Evolutionary conservation across 345 rosid genomes (phyloP).

Genomic region (Bruguiera gymnorhiza): DNA sequence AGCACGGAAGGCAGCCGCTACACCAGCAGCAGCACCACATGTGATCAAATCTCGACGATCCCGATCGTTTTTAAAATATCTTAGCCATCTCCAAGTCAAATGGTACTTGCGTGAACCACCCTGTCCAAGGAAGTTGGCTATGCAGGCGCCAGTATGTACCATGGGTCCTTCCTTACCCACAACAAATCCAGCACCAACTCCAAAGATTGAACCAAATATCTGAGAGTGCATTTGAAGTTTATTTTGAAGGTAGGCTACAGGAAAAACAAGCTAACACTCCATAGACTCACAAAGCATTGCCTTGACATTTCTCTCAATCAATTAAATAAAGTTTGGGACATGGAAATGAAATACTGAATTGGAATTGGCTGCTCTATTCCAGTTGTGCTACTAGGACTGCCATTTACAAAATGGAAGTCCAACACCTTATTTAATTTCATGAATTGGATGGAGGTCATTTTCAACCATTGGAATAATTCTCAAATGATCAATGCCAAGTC

Average conservation of each 20-base stretch:
- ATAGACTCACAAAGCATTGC: too few relatives aligned
- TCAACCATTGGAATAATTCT: background rate
- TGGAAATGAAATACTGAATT: too few relatives aligned
- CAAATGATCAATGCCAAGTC: background rate
- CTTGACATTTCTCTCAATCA: too few relatives aligned
- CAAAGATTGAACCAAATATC: slow-evolving; percentile 92
- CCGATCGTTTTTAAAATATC: slow-evolving; percentile 83
- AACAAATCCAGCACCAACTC: slow-evolving; percentile 85
- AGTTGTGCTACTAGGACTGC: too few relatives aligned
- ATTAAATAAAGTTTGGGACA: too few relatives aligned
- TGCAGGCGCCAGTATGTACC: slow-evolving; percentile 98
- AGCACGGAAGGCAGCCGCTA: slow-evolving; percentile 96
- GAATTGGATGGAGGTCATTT: too few relatives aligned
- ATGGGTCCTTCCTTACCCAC: slow-evolving; percentile 98
- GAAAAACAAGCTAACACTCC: too few relatives aligned
- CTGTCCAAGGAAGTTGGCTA: slow-evolving; percentile 87
- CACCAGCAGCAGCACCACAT: slow-evolving; percentile 98
- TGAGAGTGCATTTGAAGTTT: slow-evolving; percentile 23
- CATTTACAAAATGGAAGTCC: too few relatives aligned
- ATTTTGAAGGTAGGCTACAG: background rate
- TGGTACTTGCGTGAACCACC: slow-evolving; percentile 84
- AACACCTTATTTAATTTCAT: too few relatives aligned
- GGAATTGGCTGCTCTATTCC: too few relatives aligned
- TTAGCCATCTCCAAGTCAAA: slow-evolving; percentile 92
- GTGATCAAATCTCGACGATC: slow-evolving; percentile 88